Evolutionary conservation across 139 green algal genomes (phyloP), one percentile per base, ranked within the genome.

Genomic region (Chlorella sorokiniana): DNA sequence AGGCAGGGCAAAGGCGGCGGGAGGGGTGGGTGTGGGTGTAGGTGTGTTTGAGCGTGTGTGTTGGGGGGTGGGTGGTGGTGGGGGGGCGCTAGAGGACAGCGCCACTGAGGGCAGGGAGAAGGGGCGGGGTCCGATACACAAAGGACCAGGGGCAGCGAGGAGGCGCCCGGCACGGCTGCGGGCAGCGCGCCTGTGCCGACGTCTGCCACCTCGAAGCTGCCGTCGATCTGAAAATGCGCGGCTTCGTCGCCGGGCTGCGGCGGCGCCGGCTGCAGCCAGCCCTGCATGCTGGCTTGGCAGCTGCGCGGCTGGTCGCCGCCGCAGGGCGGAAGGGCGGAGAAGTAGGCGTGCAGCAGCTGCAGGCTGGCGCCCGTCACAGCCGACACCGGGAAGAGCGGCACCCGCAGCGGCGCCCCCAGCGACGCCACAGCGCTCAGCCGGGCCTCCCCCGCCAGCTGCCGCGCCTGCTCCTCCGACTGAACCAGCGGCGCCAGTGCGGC

Each of bases 141-240:
- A 3, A 31, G n/a, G 7, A 41, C 37, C 64, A 51, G 64, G 3
- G 37, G 63, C 63, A 6, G 52, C 14, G 11, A 44, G 63, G 16
- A n/a, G 35, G 27, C 23, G 10, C 35, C 11, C 29, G 11, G 7
- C 37, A 33, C 38, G 20, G 22, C 7, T 3, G 18, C 40, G 9
- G 31, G 29, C n/a, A n/a, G 22, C 72, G 69, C 69, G 54, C 73
- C 73, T 79, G 73, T 79, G 25, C 94, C 94, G 41, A 96, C 93
- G 18, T 87, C 86, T 33, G 87, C 67, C 31, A 98, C 87, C 52
- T 96, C 87, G 76, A 94, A 96, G 1, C 83, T 91, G 16, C 91
- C 76, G 51, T 95, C 91, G 37, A 98, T 91, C 81, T 97, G 93
- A 56, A 95, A 96, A 40, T 92, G 89, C 0, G 86, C 87, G 40